Percentiles rank a stretch among this genome's conserved stretches.
Conservation (phyloP, 371 early-diverging fungal genomes). For the Batkoa obscura region DNA sequence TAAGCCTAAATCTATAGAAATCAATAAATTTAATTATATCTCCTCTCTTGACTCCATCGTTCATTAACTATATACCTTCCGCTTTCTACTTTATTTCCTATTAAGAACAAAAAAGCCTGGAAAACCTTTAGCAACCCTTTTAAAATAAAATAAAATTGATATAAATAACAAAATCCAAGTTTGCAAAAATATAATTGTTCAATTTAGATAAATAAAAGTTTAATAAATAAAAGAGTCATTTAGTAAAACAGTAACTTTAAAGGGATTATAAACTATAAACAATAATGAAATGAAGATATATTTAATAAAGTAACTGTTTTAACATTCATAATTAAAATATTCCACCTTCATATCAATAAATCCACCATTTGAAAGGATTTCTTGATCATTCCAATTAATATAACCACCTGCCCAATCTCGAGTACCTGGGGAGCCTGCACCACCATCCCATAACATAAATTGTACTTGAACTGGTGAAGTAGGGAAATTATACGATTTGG, state of each 20-base stretch:
- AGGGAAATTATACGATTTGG: constrained; percentile 19
- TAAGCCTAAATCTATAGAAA: no score
- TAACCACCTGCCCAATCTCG: constrained; percentile 44
- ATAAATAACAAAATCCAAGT: no score
- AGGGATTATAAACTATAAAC: no score
- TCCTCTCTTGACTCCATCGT: no score
- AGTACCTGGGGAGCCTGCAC: constrained; percentile 28
- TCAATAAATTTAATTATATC: no score
- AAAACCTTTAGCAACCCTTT: no score
- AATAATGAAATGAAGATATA: not conserved
- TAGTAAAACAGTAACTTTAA: no score
- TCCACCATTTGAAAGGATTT: constrained; percentile 4
- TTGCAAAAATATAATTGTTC: no score
- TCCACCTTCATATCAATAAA: not conserved
- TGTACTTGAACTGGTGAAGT: constrained; percentile 27
- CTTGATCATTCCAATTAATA: constrained; percentile 25
- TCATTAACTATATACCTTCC: no score
- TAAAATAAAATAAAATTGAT: no score
- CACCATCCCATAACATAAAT: constrained; percentile 54
- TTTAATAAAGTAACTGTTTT: not conserved
- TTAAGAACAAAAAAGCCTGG: not conserved
- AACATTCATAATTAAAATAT: not conserved
- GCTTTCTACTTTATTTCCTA: not conserved
- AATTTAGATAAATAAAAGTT: no score
- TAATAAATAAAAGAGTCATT: no score